Conservation (phyloP, 2,329 filamentous ascomycete genomes). For the Drechslera avenae region DNA sequence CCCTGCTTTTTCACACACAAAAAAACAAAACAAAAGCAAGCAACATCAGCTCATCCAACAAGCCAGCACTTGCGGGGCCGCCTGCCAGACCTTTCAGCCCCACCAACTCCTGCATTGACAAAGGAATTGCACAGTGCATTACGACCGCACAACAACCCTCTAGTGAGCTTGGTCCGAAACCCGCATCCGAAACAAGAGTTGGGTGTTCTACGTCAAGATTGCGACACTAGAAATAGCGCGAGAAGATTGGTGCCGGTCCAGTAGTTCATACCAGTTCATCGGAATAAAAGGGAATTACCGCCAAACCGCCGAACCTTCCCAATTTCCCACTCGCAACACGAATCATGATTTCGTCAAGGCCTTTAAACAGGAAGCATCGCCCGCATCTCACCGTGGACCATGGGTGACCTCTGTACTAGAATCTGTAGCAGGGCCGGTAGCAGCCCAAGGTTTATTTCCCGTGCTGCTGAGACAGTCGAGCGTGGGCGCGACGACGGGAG, state of each 20-base stretch:
- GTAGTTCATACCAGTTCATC: slow-evolving; percentile 17
- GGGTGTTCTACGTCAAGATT: background rate
- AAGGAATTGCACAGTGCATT: background rate
- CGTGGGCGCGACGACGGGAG: background rate
- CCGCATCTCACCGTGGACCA: too few relatives aligned
- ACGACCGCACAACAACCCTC: background rate
- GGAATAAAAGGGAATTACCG: slow-evolving; percentile 5
- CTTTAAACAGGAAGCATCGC: too few relatives aligned
- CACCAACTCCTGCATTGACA: slow-evolving; percentile 2
- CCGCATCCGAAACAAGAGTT: background rate
- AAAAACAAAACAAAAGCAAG: too few relatives aligned
- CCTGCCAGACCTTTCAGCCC: background rate
- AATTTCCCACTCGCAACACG: background rate
- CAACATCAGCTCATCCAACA: too few relatives aligned
- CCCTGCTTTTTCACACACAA: too few relatives aligned
- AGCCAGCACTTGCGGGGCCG: background rate
- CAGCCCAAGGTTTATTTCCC: background rate
- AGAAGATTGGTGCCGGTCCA: slow-evolving; percentile 8
- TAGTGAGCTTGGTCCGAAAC: background rate
- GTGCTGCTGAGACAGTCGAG: too few relatives aligned
- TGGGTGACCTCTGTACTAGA: too few relatives aligned
- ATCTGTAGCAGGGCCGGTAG: background rate
- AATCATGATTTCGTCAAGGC: background rate
- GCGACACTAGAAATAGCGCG: slow-evolving; percentile 1
- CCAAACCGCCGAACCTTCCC: slow-evolving; percentile 4